These are phyloP conservation scores for Capsicum rhomboideum DNA, from an alignment of 257 asterid species.

Conservation along the genomic window DNA sequence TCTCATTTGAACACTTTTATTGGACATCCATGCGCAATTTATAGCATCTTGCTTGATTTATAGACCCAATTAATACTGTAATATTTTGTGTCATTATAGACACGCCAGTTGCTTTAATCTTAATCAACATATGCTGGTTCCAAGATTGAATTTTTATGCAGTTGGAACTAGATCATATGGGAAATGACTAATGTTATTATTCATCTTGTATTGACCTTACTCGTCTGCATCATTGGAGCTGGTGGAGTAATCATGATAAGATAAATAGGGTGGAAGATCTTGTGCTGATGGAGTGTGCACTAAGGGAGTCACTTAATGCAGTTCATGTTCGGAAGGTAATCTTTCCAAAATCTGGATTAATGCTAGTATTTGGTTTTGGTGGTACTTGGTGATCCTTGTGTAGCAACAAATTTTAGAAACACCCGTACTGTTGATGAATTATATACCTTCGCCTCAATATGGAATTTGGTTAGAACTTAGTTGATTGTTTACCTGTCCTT, in stretches of 20 bases:
- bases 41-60: background rate
- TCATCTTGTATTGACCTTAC: background rate
- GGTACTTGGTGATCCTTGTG: background rate
- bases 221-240: slow-evolving; percentile 27
- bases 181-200: background rate
- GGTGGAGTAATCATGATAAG: slow-evolving; percentile 78
- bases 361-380: background rate
- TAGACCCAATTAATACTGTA: background rate
- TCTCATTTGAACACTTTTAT: background rate
- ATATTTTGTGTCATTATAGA: background rate
- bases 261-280: slow-evolving; percentile 58
- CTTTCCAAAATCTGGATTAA: background rate
- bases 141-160: background rate
- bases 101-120: background rate
- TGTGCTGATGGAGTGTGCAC: slow-evolving; percentile 64
- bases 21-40: background rate
- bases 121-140: background rate
- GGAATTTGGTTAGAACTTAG: background rate
- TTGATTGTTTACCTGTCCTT: background rate
- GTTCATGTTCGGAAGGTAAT: slow-evolving; percentile 47
- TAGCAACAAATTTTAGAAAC: background rate
- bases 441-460: background rate
- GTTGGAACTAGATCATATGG: background rate
- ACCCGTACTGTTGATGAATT: background rate
- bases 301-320: slow-evolving; percentile 46